These are phyloP conservation scores for Magnaporthiopsis poae DNA, from an alignment of 2,329 filamentous ascomycete species.

Conservation along the genomic window DNA sequence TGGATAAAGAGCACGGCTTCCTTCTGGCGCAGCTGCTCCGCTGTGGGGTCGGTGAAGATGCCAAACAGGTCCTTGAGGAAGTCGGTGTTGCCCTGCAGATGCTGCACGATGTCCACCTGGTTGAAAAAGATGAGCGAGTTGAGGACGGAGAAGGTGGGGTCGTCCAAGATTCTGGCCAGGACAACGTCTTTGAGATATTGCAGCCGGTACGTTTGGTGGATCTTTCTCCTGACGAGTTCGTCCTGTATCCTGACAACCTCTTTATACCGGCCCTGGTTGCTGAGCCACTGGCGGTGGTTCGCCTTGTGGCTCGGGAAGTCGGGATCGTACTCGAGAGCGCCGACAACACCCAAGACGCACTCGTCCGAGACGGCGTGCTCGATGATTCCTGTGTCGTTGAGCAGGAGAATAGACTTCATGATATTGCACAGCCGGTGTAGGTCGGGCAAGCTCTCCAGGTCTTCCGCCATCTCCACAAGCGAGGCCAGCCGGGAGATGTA, in stretches of 20 bases:
- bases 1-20: constrained; percentile 94
- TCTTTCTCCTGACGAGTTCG: constrained; percentile 70
- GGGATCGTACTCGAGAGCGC: constrained; percentile 92
- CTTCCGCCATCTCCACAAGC: constrained; percentile 78
- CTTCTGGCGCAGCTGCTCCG: constrained; percentile 67
- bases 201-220: constrained; percentile 88
- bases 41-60: constrained; percentile 62
- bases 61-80: constrained; percentile 81
- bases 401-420: constrained; percentile 88
- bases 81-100: constrained; percentile 69
- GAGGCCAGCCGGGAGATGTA: constrained; percentile 83
- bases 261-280: constrained; percentile 81
- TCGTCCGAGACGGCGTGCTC: constrained; percentile 87
- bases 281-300: constrained; percentile 87
- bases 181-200: constrained; percentile 99
- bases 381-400: constrained; percentile 92
- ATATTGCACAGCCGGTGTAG: constrained; percentile 91
- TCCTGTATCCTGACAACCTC: constrained; percentile 92
- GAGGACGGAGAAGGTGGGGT: constrained; percentile 92
- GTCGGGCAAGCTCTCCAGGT: constrained; percentile 76
- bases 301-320: constrained; percentile 97
- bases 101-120: constrained; percentile 93
- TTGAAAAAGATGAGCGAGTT: constrained; percentile 99
- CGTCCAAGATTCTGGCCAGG: constrained; percentile 86
- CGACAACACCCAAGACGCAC: constrained; percentile 82